Conservation (phyloP, 805 yeast genomes). For the Nakazawaea ernobii region DNA sequence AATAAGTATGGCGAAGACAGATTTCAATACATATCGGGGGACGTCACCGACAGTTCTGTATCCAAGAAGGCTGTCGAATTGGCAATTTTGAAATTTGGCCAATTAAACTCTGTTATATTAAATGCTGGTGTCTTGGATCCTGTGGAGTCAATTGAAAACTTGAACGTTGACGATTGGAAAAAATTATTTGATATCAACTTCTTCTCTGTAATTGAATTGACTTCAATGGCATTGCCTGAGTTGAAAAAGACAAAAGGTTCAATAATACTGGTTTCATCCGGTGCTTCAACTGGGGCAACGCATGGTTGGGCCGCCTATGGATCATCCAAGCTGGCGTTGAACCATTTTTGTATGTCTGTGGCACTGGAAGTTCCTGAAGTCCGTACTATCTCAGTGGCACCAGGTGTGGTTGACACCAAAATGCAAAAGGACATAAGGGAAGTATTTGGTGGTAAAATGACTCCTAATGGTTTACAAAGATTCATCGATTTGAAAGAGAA, state of each 20-base stretch:
- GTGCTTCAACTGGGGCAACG: slow-evolving; percentile 64
- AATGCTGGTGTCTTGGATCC: slow-evolving; percentile 87
- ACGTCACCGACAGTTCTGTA: slow-evolving; percentile 42
- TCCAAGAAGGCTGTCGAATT: slow-evolving; percentile 32
- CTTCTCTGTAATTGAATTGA: slow-evolving; percentile 65
- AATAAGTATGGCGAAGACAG: slow-evolving; percentile 39
- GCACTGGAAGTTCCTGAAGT: slow-evolving; percentile 63
- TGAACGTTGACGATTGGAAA: slow-evolving; percentile 55
- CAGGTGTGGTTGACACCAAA: slow-evolving; percentile 88
- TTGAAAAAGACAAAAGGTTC: slow-evolving; percentile 53
- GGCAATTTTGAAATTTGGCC: slow-evolving; percentile 47
- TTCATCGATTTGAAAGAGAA: slow-evolving; percentile 60
- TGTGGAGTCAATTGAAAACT: slow-evolving; percentile 48
- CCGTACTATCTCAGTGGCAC: slow-evolving; percentile 72
- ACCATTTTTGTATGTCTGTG: slow-evolving; percentile 63
- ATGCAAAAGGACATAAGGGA: slow-evolving; percentile 85
- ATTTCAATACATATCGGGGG: slow-evolving; percentile 52
- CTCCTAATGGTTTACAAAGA: slow-evolving; percentile 46
- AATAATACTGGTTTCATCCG: slow-evolving; percentile 80
- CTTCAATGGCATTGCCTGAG: slow-evolving; percentile 49
- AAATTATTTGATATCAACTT: slow-evolving; percentile 67
- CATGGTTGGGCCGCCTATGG: slow-evolving; percentile 93
- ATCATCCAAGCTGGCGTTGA: slow-evolving; percentile 84
- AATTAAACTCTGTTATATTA: slow-evolving; percentile 58
- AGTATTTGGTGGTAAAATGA: slow-evolving; percentile 55